phyloP scores from a whole-genome alignment of 2,329 filamentous ascomycete species.

The Pseudopithomyces maydicus region DNA sequence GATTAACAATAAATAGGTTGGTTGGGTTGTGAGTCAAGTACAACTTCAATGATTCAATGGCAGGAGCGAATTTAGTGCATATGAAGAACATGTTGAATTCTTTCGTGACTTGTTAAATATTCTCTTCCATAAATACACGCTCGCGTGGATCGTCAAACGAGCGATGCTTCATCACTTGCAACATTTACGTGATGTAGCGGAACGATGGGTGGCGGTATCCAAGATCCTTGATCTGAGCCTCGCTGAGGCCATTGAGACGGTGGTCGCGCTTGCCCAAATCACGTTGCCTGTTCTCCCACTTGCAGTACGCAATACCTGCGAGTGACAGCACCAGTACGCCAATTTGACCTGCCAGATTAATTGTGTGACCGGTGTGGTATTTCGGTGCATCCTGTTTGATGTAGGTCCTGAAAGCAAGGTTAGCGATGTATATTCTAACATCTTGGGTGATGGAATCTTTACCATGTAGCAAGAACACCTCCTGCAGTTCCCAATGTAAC shows the following conservation, averaged over 20 bases:
- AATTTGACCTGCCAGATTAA: conserved; percentile 61
- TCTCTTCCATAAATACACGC: too few species aligned
- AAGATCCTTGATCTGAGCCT: conserved; percentile 53
- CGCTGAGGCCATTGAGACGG: conserved; percentile 53
- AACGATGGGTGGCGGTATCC: conserved; percentile 62
- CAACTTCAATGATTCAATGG: background rate
- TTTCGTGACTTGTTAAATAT: background rate
- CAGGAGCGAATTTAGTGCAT: background rate
- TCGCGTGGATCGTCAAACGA: background rate
- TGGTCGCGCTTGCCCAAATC: conserved; percentile 16
- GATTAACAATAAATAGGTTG: background rate
- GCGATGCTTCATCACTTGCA: background rate
- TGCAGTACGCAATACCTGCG: conserved; percentile 59
- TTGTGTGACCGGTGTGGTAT: conserved; percentile 74
- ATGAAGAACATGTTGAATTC: conserved; percentile 6
- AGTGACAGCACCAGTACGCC: conserved; percentile 51
- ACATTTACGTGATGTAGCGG: conserved; percentile 56
- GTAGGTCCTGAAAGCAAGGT: conserved; percentile 60
- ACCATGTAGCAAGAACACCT: conserved; percentile 61
- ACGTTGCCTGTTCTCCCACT: conserved; percentile 59
- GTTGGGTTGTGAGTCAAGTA: background rate
- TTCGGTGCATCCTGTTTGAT: conserved; percentile 61
- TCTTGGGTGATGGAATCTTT: conserved; percentile 62
- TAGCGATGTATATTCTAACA: conserved; percentile 53
- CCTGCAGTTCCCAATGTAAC: conserved; percentile 70